phyloP scores from a whole-genome alignment of 768 basidiomycete genomes.

The Tulasnella sp. region DNA sequence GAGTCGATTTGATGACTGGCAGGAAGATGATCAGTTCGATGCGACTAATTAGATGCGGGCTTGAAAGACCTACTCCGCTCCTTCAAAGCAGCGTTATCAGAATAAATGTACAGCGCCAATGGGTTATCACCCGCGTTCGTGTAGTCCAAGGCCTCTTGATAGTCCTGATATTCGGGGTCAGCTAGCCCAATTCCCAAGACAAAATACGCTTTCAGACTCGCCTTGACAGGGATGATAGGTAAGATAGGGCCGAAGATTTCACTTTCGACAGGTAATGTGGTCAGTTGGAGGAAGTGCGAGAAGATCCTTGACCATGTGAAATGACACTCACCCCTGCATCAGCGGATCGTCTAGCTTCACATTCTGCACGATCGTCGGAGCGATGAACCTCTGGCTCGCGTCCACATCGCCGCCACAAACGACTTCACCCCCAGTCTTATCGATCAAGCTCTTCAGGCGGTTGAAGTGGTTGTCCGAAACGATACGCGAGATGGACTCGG shows the following conservation, averaged over 20 bases:
- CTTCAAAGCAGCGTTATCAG: slow-evolving; percentile 46
- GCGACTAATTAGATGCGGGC: too few relatives aligned
- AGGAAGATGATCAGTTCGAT: background rate
- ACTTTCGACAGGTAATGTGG: background rate
- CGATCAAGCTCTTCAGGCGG: slow-evolving; percentile 53
- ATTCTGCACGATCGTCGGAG: slow-evolving; percentile 13
- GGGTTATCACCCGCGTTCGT: slow-evolving; percentile 58
- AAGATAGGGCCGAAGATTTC: background rate
- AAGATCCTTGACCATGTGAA: too few relatives aligned
- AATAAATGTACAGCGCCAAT: slow-evolving; percentile 67
- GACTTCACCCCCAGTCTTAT: slow-evolving; percentile 3
- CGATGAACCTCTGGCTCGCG: background rate
- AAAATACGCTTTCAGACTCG: background rate
- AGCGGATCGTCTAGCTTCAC: slow-evolving; percentile 42
- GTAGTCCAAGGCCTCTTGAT: slow-evolving; percentile 62
- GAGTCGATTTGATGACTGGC: slow-evolving; percentile 56
- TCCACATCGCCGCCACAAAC: background rate
- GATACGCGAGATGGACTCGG: slow-evolving; percentile 41
- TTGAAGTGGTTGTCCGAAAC: slow-evolving; percentile 41
- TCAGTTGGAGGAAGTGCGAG: too few relatives aligned
- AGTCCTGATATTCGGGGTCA: slow-evolving; percentile 18
- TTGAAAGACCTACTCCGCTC: slow-evolving; percentile 37
- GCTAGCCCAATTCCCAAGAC: background rate
- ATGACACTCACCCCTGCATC: slow-evolving; percentile 54
- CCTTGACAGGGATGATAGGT: background rate